Evolutionary conservation across 192 early-diverging fungal species (phyloP).

Genomic region (Obelidium mucronatum): DNA sequence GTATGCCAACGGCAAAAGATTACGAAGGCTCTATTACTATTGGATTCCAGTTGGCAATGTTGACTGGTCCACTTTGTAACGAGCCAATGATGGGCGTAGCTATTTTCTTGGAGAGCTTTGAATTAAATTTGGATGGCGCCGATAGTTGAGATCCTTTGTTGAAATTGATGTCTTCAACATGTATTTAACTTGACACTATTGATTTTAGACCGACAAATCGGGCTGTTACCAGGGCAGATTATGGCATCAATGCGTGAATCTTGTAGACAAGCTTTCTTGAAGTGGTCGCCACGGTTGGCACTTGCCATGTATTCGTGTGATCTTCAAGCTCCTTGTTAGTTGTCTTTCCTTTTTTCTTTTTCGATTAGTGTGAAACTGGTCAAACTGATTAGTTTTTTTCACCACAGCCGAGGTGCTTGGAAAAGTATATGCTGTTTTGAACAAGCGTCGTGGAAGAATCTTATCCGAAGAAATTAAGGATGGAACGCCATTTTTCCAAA

Average conservation of each 20-base stretch:
- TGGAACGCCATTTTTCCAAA: conserved; percentile 95
- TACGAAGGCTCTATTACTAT: conserved; percentile 80
- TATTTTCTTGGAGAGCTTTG: conserved; percentile 76
- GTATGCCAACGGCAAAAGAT: conserved; percentile 14
- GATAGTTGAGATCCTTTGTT: conserved; percentile 24
- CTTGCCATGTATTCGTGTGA: conserved; percentile 98
- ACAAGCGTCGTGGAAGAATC: conserved; percentile 88
- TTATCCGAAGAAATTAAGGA: conserved; percentile 97
- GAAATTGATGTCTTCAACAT: conserved; percentile 15
- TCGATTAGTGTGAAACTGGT: neutral
- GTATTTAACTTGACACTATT: neutral
- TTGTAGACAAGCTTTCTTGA: conserved; percentile 82
- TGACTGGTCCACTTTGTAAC: conserved; percentile 88
- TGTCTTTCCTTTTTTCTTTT: neutral
- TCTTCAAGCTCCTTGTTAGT: conserved; percentile 86
- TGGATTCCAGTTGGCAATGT: conserved; percentile 94
- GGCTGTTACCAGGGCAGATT: conserved; percentile 78
- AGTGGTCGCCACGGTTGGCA: conserved; percentile 94
- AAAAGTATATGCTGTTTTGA: conserved; percentile 94
- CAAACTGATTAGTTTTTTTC: neutral
- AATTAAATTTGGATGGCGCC: conserved; percentile 34
- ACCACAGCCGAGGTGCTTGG: conserved; percentile 85
- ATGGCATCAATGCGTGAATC: conserved; percentile 88
- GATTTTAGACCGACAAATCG: conserved; percentile 32
- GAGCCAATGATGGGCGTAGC: conserved; percentile 91